Base-by-base conservation (phyloP, 2,329 filamentous ascomycete genomes). In the Sclerotiophoma versabilis region DNA sequence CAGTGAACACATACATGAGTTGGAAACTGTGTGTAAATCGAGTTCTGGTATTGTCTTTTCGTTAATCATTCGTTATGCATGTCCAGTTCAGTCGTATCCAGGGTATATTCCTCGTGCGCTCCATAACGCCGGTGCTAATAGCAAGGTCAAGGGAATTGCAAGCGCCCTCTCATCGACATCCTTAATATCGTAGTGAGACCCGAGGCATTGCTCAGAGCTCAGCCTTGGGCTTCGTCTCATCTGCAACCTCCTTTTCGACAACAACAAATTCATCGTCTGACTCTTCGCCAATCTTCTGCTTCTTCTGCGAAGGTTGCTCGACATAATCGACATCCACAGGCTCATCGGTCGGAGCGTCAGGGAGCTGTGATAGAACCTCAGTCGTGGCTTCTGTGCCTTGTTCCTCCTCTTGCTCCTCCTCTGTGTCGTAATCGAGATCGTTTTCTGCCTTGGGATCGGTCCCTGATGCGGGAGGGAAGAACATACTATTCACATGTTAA, bases 331-430 rank as follows among this genome's bases (percentile, higher is more conserved):
- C 64, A 29, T 76, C 66, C n/a, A 68, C 68, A 5, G 79, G 80
- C 38, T 82, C 79, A 30, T 73, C 63, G 10, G 77, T 81, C 3
- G 81, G 80, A 14, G 78, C 75, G 60, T 82, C 77, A 25, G 81
- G 81, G 12, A 83, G 75, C 54, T 74, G 73, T 7, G 77, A 73
- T 12, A 77, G 75, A 41, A 80, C 66, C 11, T 70, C 63, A 25
- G 62, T 57, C 74, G 64, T 80, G 66, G 23, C 68, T 9, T 72
- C 60, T n/a, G 62, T 70, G 23, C 64, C 60, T 37, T 64, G 72
- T 54, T 72, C 32, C 5, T 32, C 47, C 9, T 37, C 47, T 37
- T 23, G 32, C 32, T 50, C 39, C 25, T 51, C 39, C 11, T 51
- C 62, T 12, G 63, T 72, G 23, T 66, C 62, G 29, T 65, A 72